phyloP scores from a whole-genome alignment of 2,329 filamentous ascomycete species.

The Chaetomium olivaceum region DNA sequence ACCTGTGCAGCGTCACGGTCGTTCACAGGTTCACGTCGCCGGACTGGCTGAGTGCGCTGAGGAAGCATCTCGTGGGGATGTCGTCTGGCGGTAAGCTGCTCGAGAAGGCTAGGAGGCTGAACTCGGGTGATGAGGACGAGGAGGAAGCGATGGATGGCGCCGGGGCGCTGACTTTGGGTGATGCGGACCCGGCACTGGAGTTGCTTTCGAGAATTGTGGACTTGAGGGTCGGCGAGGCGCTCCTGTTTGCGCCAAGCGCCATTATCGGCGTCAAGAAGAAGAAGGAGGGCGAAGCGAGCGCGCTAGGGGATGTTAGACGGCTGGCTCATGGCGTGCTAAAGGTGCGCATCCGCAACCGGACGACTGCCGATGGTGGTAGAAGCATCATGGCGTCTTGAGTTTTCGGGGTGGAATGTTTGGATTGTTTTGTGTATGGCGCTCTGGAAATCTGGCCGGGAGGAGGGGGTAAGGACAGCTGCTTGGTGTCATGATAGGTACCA shows the following conservation, averaged over 20 bases:
- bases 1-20: conserved; percentile 70
- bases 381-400: conserved; percentile 46
- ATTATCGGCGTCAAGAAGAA: conserved; percentile 38
- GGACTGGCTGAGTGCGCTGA: conserved; percentile 37
- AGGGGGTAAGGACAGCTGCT: neutral
- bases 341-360: conserved; percentile 44
- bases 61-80: conserved; percentile 37
- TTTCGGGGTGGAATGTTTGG: neutral
- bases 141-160: conserved; percentile 12
- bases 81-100: conserved; percentile 29
- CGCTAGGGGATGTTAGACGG: conserved; percentile 27
- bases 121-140: conserved; percentile 9
- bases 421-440: conserved; percentile 14
- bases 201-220: conserved; percentile 47
- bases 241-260: conserved; percentile 50
- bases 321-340: conserved; percentile 45
- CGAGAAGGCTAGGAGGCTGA: conserved; percentile 27
- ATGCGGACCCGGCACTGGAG: conserved; percentile 34
- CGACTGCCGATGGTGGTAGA: conserved; percentile 48
- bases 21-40: conserved; percentile 66
- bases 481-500: neutral
- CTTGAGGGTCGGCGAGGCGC: conserved; percentile 47
- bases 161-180: conserved; percentile 21
- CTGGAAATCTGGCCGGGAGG: neutral
- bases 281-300: neutral